Conservation (phyloP, 1,284 basidiomycete species). For the Malassezia sp. region DNA sequence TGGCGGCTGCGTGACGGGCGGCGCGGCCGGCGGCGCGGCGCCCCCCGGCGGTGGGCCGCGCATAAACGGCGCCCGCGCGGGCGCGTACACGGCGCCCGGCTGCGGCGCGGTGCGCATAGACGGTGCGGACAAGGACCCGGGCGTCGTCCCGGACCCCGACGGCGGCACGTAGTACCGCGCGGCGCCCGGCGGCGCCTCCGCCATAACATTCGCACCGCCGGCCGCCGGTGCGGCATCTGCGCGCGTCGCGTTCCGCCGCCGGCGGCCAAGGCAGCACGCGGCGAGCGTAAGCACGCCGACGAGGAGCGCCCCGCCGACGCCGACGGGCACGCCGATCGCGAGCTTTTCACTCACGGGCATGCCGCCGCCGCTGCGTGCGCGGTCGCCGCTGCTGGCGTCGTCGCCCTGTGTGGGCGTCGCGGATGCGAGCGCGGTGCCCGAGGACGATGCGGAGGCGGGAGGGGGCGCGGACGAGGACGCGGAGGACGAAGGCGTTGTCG, state of each 20-base stretch:
- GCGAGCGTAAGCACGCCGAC: neutral
- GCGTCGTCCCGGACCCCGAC: too few species aligned
- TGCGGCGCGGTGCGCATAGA: too few species aligned
- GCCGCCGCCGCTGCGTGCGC: neutral
- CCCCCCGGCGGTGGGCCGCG: neutral
- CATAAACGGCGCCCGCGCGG: neutral
- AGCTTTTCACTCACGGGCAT: neutral
- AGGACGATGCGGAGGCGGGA: neutral
- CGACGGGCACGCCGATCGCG: slow-evolving; percentile 14
- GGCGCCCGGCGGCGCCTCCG: too few species aligned
- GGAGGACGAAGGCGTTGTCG: too few species aligned
- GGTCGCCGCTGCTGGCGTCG: neutral
- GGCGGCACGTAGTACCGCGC: too few species aligned
- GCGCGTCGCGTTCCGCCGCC: neutral
- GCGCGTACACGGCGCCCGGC: neutral
- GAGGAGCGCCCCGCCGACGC: slow-evolving; percentile 9
- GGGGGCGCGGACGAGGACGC: too few species aligned
- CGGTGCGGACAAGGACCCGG: too few species aligned
- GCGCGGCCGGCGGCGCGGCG: neutral
- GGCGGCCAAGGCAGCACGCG: slow-evolving; percentile 4
- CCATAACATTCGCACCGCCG: neutral
- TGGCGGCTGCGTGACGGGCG: neutral
- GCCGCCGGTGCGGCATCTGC: neutral
- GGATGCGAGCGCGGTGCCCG: neutral
- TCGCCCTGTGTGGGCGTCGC: neutral